Percentiles rank a stretch among this genome's conserved stretches.
Conservation (phyloP, 78 protist species). For the Guillardia theta region DNA sequence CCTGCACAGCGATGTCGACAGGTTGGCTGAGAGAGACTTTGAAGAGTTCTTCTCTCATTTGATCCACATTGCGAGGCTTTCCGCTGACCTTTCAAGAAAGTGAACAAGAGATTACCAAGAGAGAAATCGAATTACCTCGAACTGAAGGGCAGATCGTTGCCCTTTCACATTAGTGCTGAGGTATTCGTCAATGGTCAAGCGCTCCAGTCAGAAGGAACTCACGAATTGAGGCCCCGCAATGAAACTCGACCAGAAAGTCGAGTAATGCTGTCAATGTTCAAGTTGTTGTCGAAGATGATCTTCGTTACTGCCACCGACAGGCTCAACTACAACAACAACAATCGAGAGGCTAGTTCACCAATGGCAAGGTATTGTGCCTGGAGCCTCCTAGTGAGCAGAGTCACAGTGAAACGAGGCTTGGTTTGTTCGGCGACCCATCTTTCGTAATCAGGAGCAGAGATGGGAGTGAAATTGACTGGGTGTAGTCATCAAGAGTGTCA, state of each 20-base stretch:
- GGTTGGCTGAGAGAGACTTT: slow-evolving; percentile 9
- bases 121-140: background rate
- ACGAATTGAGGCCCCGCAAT: background rate
- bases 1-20: slow-evolving; percentile 15
- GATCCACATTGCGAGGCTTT: slow-evolving; percentile 18
- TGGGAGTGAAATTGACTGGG: slow-evolving; percentile 15
- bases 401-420: slow-evolving; percentile 22
- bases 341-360: too few species aligned
- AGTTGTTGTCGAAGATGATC: slow-evolving; percentile 17
- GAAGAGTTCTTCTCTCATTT: slow-evolving; percentile 10
- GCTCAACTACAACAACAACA: too few species aligned
- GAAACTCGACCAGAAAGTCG: background rate
- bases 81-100: background rate
- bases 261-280: background rate
- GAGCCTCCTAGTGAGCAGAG: background rate
- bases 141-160: slow-evolving; percentile 29
- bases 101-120: too few species aligned
- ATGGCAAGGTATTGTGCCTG: slow-evolving; percentile 21
- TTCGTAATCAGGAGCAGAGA: slow-evolving; percentile 8
- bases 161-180: too few species aligned
- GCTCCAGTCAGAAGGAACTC: background rate
- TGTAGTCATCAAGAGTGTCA: too few species aligned
- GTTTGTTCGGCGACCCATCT: background rate
- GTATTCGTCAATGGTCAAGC: too few species aligned
- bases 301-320: too few species aligned